Conservation (phyloP, 805 yeast species). For the Starmerella stellata region DNA sequence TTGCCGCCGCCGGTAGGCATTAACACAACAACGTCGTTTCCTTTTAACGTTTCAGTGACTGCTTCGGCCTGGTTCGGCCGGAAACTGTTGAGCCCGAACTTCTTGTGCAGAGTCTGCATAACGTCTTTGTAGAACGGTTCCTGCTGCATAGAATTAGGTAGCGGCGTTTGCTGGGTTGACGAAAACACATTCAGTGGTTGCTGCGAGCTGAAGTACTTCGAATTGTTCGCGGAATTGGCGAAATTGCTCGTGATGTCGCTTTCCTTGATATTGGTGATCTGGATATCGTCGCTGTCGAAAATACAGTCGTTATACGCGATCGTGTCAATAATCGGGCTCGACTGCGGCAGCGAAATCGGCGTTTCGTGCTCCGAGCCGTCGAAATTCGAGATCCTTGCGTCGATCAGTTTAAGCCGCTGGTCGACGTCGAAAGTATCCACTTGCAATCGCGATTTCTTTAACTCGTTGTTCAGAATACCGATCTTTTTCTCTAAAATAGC, state of each 20-base stretch:
- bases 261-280: neutral
- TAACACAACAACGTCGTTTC: slow-evolving; percentile 77
- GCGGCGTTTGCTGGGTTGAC: neutral
- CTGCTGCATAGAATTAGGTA: neutral
- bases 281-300: neutral
- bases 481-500: slow-evolving; percentile 16
- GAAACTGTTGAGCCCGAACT: slow-evolving; percentile 49
- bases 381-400: slow-evolving; percentile 10
- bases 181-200: neutral
- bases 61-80: slow-evolving; percentile 79
- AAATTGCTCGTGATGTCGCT: neutral
- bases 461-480: slow-evolving; percentile 1
- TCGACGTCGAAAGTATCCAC: slow-evolving; percentile 8
- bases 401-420: slow-evolving; percentile 7
- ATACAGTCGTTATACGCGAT: neutral
- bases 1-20: slow-evolving; percentile 99
- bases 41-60: slow-evolving; percentile 51
- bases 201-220: neutral
- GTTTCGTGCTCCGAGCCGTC: slow-evolving; percentile 1
- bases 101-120: slow-evolving; percentile 33
- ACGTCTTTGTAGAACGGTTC: slow-evolving; percentile 56
- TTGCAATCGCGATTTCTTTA: neutral
- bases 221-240: neutral
- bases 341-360: neutral
- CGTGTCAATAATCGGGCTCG: neutral